These are phyloP conservation scores for Panicum virgatum DNA, from an alignment of 202 grass and related monocot species.

Conservation along the genomic window DNA sequence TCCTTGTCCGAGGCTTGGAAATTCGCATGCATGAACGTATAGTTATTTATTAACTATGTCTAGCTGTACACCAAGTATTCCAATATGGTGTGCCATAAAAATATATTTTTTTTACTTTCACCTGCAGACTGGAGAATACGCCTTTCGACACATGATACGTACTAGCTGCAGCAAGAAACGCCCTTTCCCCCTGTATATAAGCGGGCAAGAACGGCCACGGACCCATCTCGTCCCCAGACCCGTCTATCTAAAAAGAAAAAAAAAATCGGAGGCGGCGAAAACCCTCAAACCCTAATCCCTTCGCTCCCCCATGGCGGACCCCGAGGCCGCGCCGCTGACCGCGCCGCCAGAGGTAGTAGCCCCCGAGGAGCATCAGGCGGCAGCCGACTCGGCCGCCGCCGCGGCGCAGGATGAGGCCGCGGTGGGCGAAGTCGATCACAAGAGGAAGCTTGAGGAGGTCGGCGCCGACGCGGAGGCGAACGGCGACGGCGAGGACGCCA, in stretches of 20 bases:
- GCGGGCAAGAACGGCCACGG: not conserved
- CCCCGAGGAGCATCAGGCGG: not conserved
- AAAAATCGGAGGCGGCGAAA: slow-evolving; percentile 29
- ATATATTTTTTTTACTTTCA: not conserved
- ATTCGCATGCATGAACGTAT: no score
- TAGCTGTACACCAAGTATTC: no score
- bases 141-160: not conserved
- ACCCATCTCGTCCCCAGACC: not conserved
- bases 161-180: not conserved
- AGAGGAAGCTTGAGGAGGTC: slow-evolving; percentile 71
- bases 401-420: not conserved
- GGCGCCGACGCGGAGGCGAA: slow-evolving; percentile 27
- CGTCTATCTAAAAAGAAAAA: not conserved
- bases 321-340: slow-evolving; percentile 40
- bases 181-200: not conserved
- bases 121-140: not conserved
- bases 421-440: slow-evolving; percentile 48
- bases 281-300: slow-evolving; percentile 55
- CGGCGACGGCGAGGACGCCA: slow-evolving; percentile 43
- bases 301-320: slow-evolving; percentile 47
- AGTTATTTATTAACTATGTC: no score
- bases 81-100: not conserved
- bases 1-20: no score
- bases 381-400: not conserved
- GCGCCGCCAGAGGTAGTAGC: slow-evolving; percentile 25